These are phyloP conservation scores for Periconia sp. DNA, from an alignment of 2,329 filamentous ascomycete genomes.

Conservation along the genomic window DNA sequence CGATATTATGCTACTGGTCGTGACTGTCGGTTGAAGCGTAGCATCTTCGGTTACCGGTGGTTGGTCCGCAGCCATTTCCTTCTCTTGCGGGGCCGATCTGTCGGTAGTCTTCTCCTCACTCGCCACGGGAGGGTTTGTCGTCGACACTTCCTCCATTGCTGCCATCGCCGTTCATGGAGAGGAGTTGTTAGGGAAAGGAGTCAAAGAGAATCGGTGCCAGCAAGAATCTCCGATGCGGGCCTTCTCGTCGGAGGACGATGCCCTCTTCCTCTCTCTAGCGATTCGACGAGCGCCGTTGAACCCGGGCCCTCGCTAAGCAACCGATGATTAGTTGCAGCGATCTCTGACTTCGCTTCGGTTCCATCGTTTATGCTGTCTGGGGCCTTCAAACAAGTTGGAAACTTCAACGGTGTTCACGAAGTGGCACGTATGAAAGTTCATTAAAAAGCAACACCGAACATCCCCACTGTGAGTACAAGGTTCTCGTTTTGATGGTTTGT, in stretches of 20 bases:
- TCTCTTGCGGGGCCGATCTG: constrained; percentile 3
- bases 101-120: constrained; percentile 5
- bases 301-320: constrained; percentile 13
- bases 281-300: background rate
- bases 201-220: background rate
- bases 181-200: background rate
- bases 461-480: too few relatives aligned
- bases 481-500: too few relatives aligned
- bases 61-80: constrained; percentile 8
- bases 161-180: background rate
- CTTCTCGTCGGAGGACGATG: background rate
- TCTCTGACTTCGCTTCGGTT: background rate
- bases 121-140: background rate
- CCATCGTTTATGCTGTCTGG: background rate
- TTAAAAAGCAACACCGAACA: too few relatives aligned
- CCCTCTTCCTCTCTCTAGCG: background rate
- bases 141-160: background rate
- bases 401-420: background rate
- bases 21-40: constrained; percentile 14
- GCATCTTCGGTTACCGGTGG: constrained; percentile 1
- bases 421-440: background rate
- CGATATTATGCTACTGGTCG: constrained; percentile 16
- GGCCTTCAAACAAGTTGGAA: background rate
- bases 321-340: constrained; percentile 7
- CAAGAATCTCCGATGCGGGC: background rate